phyloP scores from a whole-genome alignment of 2,329 filamentous ascomycete species.

The Fusarium aywerte region DNA sequence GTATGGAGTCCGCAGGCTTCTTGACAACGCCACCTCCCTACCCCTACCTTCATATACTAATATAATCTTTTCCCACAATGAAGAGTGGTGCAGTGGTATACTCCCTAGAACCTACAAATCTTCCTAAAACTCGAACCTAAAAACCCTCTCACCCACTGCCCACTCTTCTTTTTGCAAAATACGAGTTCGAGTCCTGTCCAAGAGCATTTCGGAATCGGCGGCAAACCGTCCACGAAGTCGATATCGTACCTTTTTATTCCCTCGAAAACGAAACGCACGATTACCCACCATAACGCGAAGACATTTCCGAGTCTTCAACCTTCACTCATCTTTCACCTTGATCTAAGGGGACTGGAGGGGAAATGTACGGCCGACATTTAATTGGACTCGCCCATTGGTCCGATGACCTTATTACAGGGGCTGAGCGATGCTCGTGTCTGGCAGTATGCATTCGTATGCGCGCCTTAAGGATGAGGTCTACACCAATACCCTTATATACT shows the following conservation, averaged over 20 bases:
- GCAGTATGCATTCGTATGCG: background rate
- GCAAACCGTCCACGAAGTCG: background rate
- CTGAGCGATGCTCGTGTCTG: background rate
- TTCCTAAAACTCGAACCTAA: background rate
- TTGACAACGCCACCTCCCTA: too few relatives aligned
- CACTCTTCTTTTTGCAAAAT: background rate
- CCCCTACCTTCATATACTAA: background rate
- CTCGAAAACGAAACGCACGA: background rate
- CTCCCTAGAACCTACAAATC: slow-evolving; percentile 7
- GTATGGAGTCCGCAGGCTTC: background rate
- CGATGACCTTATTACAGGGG: background rate
- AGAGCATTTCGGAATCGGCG: background rate
- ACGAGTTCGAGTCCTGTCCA: background rate
- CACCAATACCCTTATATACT: background rate
- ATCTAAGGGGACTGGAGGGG: background rate
- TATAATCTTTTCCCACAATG: background rate
- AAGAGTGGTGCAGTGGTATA: slow-evolving; percentile 17
- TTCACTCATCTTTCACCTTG: background rate
- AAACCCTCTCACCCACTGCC: slow-evolving; percentile 9
- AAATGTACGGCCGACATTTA: too few relatives aligned
- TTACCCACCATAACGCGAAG: background rate
- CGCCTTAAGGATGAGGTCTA: too few relatives aligned
- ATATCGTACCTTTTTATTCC: background rate
- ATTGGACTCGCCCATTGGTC: background rate
- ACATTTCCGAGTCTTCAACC: background rate